Evolutionary conservation across 1,284 basidiomycete genomes (phyloP).

Genomic region (Boletus calvinii): DNA sequence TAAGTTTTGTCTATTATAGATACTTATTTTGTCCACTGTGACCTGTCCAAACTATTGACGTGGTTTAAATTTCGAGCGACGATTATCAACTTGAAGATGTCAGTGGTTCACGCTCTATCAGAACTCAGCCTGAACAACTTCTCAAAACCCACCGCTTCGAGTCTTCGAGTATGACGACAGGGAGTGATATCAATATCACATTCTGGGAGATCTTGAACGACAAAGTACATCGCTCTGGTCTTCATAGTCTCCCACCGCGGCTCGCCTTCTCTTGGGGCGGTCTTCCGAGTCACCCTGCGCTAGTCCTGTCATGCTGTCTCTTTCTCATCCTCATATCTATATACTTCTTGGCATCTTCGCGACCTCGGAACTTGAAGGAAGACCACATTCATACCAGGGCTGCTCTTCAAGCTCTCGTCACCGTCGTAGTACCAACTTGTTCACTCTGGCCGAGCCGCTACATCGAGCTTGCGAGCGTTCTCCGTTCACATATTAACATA

Average conservation of each 20-base stretch:
- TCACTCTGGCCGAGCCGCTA: conserved; percentile 40
- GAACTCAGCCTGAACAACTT: no score
- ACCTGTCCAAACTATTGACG: no score
- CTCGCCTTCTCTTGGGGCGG: neutral
- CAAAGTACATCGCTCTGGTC: neutral
- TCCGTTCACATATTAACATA: conserved; percentile 17
- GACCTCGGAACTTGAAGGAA: conserved; percentile 5
- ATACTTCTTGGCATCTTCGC: conserved; percentile 6
- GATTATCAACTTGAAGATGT: no score
- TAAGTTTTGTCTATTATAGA: no score
- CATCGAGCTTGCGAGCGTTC: conserved; percentile 26
- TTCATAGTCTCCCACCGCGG: neutral
- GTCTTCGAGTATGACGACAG: conserved; percentile 12
- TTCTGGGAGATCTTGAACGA: conserved; percentile 4
- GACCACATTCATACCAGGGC: conserved; percentile 21
- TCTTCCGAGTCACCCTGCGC: neutral
- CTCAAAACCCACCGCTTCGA: no score
- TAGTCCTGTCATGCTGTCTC: conserved; percentile 7
- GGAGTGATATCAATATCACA: neutral
- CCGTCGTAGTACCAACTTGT: conserved; percentile 34
- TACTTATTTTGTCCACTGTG: no score
- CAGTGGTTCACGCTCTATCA: no score
- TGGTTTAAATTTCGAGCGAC: neutral
- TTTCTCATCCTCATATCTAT: conserved; percentile 8
- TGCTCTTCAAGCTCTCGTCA: conserved; percentile 34